Percentiles rank a stretch among this genome's conserved stretches.
These are phyloP conservation scores for Diaporthe humulicola DNA, from an alignment of 2,329 filamentous ascomycete species.

Conservation along the genomic window DNA sequence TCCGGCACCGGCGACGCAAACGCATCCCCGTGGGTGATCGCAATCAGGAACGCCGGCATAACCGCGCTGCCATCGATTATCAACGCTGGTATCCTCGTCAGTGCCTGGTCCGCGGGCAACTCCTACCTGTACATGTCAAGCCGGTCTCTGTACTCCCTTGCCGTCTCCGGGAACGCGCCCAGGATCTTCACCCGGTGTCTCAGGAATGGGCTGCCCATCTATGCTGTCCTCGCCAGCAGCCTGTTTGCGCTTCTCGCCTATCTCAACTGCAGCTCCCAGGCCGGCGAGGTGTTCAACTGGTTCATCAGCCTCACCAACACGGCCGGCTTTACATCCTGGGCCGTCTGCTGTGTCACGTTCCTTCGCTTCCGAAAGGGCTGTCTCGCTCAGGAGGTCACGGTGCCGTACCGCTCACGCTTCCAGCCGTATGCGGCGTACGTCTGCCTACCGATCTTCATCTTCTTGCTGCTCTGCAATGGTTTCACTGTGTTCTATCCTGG, in stretches of 20 bases:
- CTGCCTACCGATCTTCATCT: slow-evolving; percentile 45
- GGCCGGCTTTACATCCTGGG: slow-evolving; percentile 67
- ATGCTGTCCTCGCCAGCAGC: slow-evolving; percentile 59
- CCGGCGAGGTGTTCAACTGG: slow-evolving; percentile 73
- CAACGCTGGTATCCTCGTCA: slow-evolving; percentile 73
- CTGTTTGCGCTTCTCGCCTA: slow-evolving; percentile 75
- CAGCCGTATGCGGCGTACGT: slow-evolving; percentile 71
- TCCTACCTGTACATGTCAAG: slow-evolving; percentile 52
- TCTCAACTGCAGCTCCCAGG: slow-evolving; percentile 69
- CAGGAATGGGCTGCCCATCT: slow-evolving; percentile 57
- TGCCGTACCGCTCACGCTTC: slow-evolving; percentile 66
- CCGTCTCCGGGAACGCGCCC: slow-evolving; percentile 61
- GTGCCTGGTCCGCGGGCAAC: slow-evolving; percentile 51
- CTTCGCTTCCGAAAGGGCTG: slow-evolving; percentile 69
- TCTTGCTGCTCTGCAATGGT: slow-evolving; percentile 71
- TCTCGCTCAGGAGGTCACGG: slow-evolving; percentile 56
- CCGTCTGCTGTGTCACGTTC: slow-evolving; percentile 67
- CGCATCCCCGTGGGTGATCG: slow-evolving; percentile 63
- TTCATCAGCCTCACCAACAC: slow-evolving; percentile 68
- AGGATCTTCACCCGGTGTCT: slow-evolving; percentile 59
- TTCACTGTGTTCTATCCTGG: slow-evolving; percentile 74
- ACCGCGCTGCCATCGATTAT: slow-evolving; percentile 72
- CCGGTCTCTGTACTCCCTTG: slow-evolving; percentile 59
- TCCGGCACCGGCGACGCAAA: slow-evolving; percentile 49
- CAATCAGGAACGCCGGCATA: slow-evolving; percentile 72